Base-by-base conservation (phyloP, 2,329 filamentous ascomycete genomes). In the Penicillium hordei region DNA sequence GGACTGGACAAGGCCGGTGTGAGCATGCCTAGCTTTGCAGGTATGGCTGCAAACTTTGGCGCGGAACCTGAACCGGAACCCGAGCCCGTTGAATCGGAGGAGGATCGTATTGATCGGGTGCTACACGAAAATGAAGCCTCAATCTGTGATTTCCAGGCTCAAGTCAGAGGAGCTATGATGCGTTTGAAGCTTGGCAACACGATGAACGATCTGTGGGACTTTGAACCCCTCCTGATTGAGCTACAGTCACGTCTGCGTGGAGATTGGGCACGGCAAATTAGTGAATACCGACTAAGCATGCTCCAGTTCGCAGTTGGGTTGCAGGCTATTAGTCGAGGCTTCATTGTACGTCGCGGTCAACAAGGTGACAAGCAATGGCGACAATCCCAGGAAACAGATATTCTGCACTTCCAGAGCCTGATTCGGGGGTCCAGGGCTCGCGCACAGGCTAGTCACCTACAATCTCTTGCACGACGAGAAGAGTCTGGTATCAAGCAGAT, bases 1-100 rank as follows among this genome's bases (percentile, higher is more conserved):
- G 94, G 94, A 46, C 85, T 99, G 45, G 94, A 99, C 79, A 96
- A 94, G 75, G 88, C 96, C 62, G 95, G 95, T 54, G 85, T 93
- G 63, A 95, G 86, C 70, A 97, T 99, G 92, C 94, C 94, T 39
- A 96, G 91, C 78, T 99, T 99, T 78, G 92, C 92, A 55, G 95
- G 93, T 59, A 97, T 99, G 90, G 89, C 93, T 50, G 93, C 92
- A 62, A 93, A 94, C 70, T 97, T 99, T 80, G 92, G 91, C 38
- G 89, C 93, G 6, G 91, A 95, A 68, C 86, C 88, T 0, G 83
- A 89, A 55, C 89, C 89, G 0, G 88, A 92, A 70, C 83, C 83
- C 0, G 84, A 87, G 64, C 86, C 86, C 1, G 80, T 86, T 3
- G 94, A 97, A 70, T 92, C 90, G 0, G 93, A 97, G 66, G 90